phyloP scores from a whole-genome alignment of 2,329 filamentous ascomycete genomes.

The Calonectria pteridis region DNA sequence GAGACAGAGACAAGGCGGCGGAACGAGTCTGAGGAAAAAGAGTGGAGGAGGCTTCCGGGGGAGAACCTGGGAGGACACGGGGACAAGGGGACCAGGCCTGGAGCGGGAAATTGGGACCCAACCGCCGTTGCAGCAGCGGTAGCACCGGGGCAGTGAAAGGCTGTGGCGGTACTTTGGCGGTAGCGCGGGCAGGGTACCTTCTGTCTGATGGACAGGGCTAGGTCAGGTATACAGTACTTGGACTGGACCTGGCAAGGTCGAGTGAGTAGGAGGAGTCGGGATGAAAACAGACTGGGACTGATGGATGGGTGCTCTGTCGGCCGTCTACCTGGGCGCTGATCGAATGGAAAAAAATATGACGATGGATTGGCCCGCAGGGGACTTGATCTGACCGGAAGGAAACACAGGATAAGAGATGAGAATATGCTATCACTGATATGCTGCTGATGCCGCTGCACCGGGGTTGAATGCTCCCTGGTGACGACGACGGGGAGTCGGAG shows the following conservation, averaged over 20 bases:
- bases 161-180: constrained; percentile 18
- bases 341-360: neutral
- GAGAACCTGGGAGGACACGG: constrained; percentile 11
- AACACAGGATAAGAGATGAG: neutral
- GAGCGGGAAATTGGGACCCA: constrained; percentile 38
- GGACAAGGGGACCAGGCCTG: constrained; percentile 14
- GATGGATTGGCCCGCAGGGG: neutral
- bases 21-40: constrained; percentile 7
- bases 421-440: constrained; percentile 8
- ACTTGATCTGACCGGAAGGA: neutral
- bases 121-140: constrained; percentile 39
- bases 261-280: neutral
- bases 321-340: constrained; percentile 3
- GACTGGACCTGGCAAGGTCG: neutral
- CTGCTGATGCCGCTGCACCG: neutral
- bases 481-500: neutral
- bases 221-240: constrained; percentile 18
- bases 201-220: neutral
- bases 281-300: constrained; percentile 6
- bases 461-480: neutral
- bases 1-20: neutral
- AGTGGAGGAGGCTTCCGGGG: constrained; percentile 12
- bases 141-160: constrained; percentile 30
- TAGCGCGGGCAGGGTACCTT: constrained; percentile 18
- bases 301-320: neutral